phyloP scores from a whole-genome alignment of 2,329 filamentous ascomycete genomes.

The Alternaria angustiovoidea region DNA sequence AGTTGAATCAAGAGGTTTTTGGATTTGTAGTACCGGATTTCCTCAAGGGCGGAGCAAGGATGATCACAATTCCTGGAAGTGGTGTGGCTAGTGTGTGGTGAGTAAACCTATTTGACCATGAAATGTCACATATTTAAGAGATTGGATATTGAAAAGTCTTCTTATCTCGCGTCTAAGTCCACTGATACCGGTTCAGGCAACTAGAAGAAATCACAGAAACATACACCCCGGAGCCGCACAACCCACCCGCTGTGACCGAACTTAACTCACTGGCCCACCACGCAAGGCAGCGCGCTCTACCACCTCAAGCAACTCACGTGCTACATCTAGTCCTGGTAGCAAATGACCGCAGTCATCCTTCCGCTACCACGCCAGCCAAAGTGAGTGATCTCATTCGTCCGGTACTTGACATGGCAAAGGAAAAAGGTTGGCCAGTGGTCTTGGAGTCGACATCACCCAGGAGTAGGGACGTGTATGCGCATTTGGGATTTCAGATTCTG shows the following conservation, averaged over 20 bases:
- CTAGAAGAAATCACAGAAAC: neutral
- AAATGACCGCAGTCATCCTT: slow-evolving; percentile 10
- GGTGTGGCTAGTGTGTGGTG: slow-evolving; percentile 17
- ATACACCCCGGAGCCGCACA: neutral
- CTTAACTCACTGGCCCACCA: slow-evolving; percentile 1
- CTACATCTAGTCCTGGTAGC: slow-evolving; percentile 12
- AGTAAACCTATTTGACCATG: neutral
- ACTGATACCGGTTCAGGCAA: neutral
- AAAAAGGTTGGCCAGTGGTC: slow-evolving; percentile 13
- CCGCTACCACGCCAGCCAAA: slow-evolving; percentile 2
- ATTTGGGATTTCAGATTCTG: slow-evolving; percentile 10
- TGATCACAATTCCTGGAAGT: slow-evolving; percentile 10
- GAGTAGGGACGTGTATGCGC: slow-evolving; percentile 11
- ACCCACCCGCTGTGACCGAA: slow-evolving; percentile 5
- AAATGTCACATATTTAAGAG: neutral
- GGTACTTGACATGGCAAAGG: slow-evolving; percentile 11
- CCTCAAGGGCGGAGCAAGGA: slow-evolving; percentile 5
- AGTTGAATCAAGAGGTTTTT: slow-evolving; percentile 10
- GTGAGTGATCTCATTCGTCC: slow-evolving; percentile 14
- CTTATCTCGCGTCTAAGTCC: neutral
- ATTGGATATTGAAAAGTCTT: neutral
- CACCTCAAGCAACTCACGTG: neutral
- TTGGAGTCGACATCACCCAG: slow-evolving; percentile 10
- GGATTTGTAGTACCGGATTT: neutral
- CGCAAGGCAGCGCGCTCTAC: neutral